Conservation (phyloP, 169 alveolate species). For the Besnoitia besnoiti region DNA sequence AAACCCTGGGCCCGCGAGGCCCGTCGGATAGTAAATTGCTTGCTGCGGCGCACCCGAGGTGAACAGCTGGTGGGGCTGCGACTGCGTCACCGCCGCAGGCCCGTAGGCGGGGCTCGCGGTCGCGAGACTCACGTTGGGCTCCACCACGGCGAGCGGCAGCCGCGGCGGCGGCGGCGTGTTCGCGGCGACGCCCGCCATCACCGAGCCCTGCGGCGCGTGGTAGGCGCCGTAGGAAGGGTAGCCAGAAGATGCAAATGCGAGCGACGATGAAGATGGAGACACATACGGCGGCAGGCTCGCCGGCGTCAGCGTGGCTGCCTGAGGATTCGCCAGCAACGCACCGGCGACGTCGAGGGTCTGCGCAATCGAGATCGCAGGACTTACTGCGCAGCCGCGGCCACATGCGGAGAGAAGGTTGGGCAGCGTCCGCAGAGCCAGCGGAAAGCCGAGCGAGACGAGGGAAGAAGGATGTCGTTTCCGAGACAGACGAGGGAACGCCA, state of each 20-base stretch:
- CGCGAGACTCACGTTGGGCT: background rate
- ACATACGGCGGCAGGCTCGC: background rate
- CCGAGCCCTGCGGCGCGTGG: background rate
- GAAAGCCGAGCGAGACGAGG: background rate
- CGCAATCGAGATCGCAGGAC: slow-evolving; percentile 22
- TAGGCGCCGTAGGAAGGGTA: background rate
- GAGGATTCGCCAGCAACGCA: slow-evolving; percentile 20
- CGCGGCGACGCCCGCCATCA: background rate
- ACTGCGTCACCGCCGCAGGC: background rate
- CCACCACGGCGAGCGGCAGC: background rate
- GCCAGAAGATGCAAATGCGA: background rate
- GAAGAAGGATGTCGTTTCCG: background rate
- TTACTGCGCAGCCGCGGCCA: background rate
- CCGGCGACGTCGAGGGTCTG: slow-evolving; percentile 41
- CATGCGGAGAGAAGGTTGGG: background rate
- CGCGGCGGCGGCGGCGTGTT: slow-evolving; percentile 21
- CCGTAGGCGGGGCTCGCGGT: background rate
- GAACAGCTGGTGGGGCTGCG: background rate
- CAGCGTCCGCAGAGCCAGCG: background rate
- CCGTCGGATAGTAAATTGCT: background rate
- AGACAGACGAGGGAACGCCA: background rate
- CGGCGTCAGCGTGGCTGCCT: background rate
- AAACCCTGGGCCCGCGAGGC: background rate
- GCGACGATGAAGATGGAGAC: background rate
- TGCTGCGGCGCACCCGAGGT: background rate